Conservation (phyloP, 768 basidiomycete species). For the Leucocoprinus leucothites region DNA sequence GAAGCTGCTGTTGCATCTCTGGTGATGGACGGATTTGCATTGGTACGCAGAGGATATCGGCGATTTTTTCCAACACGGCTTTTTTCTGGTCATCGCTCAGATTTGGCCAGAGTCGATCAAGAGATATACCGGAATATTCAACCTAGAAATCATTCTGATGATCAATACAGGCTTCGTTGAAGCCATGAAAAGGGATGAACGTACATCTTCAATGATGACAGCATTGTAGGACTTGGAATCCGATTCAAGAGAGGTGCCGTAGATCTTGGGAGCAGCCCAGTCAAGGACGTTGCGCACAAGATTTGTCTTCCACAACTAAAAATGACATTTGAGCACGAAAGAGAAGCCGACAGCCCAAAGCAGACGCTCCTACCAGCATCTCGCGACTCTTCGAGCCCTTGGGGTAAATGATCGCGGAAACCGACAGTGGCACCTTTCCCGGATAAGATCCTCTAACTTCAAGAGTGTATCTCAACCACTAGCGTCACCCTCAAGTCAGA, state of each 20-base stretch:
- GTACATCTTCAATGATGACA: conserved; percentile 11
- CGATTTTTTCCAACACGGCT: conserved; percentile 9
- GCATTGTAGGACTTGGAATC: conserved; percentile 8
- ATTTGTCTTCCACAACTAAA: neutral
- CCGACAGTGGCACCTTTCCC: conserved; percentile 11
- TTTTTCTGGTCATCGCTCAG: conserved; percentile 5
- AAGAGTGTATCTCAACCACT: conserved; percentile 8
- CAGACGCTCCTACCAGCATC: neutral
- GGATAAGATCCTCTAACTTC: conserved; percentile 9
- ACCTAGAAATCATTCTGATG: neutral
- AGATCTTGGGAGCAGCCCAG: conserved; percentile 13
- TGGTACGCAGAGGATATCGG: conserved; percentile 9
- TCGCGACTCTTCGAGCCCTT: conserved; percentile 7
- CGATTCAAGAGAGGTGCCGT: conserved; percentile 2
- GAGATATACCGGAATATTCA: neutral
- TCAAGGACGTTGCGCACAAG: conserved; percentile 9
- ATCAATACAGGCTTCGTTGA: neutral
- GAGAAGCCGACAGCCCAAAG: neutral
- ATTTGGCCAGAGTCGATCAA: neutral
- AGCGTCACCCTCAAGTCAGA: neutral
- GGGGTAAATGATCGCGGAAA: conserved; percentile 9
- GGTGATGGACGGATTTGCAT: conserved; percentile 4
- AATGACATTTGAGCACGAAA: neutral
- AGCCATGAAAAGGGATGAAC: neutral
- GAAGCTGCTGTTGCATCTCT: conserved; percentile 2